phyloP scores from a whole-genome alignment of 1,139 yeast species.

The Tardiomyces digboiensis region DNA sequence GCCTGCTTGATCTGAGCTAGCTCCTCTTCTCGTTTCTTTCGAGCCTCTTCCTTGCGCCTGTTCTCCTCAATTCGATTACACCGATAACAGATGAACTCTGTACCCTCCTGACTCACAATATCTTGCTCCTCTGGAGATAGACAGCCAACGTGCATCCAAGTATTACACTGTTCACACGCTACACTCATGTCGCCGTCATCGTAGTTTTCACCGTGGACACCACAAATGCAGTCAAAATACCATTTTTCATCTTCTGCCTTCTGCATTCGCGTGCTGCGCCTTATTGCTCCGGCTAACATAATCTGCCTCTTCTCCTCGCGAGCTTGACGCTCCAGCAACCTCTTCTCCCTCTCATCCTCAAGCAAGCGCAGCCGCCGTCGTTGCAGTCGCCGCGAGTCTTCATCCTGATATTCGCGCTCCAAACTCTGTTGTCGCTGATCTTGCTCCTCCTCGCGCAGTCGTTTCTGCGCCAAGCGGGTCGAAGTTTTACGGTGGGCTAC shows the following conservation, averaged over 20 bases:
- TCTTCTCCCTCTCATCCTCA: background rate
- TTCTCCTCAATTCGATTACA: slow-evolving; percentile 3
- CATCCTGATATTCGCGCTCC: background rate
- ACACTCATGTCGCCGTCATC: slow-evolving; percentile 31
- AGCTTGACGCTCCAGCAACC: slow-evolving; percentile 2
- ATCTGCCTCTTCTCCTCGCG: slow-evolving; percentile 14
- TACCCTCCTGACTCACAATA: slow-evolving; percentile 3
- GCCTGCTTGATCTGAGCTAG: background rate
- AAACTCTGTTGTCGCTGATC: background rate
- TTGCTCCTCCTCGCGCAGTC: background rate
- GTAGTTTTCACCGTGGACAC: slow-evolving; percentile 30
- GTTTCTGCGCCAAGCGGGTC: slow-evolving; percentile 20
- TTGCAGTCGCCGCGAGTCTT: background rate
- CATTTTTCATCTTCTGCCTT: slow-evolving; percentile 19
- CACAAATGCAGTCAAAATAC: slow-evolving; percentile 35
- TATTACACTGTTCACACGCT: slow-evolving; percentile 31
- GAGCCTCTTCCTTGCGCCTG: background rate
- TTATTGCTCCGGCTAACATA: slow-evolving; percentile 7
- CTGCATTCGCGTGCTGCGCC: slow-evolving; percentile 10
- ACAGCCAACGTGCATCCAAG: slow-evolving; percentile 35
- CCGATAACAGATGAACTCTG: slow-evolving; percentile 2
- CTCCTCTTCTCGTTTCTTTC: background rate
- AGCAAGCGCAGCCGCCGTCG: background rate
- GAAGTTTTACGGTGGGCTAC: slow-evolving; percentile 23
- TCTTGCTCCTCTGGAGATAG: slow-evolving; percentile 14